A percentile compares a stretch with the other conserved stretches of the same genome.
These are phyloP conservation scores for Mycogone perniciosa DNA, from an alignment of 2,329 filamentous ascomycete species.

Conservation along the genomic window DNA sequence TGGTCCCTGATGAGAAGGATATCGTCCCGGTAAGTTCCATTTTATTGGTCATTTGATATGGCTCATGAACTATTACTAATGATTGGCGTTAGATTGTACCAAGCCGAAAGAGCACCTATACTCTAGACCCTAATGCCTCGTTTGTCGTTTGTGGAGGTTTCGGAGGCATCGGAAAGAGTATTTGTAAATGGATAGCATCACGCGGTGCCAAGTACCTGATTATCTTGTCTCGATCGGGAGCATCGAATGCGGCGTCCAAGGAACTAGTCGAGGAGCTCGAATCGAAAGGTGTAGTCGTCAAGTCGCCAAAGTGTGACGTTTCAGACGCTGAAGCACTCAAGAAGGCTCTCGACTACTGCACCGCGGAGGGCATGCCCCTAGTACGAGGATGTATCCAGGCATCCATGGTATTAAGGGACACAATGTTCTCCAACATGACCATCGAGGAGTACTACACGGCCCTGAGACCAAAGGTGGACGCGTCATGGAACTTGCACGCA, in stretches of 20 bases:
- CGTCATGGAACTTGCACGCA: conserved; percentile 24
- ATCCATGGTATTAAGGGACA: conserved; percentile 13
- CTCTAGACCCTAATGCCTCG: conserved; percentile 25
- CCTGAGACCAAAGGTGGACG: conserved; percentile 26
- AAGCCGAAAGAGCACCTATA: background rate
- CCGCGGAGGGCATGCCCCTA: too few relatives aligned
- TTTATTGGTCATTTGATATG: too few relatives aligned
- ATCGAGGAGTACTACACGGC: conserved; percentile 18
- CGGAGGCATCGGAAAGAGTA: conserved; percentile 41
- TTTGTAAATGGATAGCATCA: conserved; percentile 30
- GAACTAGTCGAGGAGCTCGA: conserved; percentile 14
- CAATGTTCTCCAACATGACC: conserved; percentile 22
- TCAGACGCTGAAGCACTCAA: background rate
- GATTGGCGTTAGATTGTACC: background rate
- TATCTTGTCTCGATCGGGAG: conserved; percentile 22
- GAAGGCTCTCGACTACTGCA: too few relatives aligned
- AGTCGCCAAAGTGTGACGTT: conserved; percentile 24
- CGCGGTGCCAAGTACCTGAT: conserved; percentile 22
- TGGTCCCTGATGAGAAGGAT: conserved; percentile 4
- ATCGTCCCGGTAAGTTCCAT: conserved; percentile 3
- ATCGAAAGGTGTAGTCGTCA: background rate
- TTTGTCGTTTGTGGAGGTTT: conserved; percentile 46
- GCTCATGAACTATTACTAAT: background rate
- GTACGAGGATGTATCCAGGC: too few relatives aligned
- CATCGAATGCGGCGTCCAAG: conserved; percentile 13